Base-by-base conservation (phyloP, 169 alveolate genomes). In the Nephromyces sp. region DNA sequence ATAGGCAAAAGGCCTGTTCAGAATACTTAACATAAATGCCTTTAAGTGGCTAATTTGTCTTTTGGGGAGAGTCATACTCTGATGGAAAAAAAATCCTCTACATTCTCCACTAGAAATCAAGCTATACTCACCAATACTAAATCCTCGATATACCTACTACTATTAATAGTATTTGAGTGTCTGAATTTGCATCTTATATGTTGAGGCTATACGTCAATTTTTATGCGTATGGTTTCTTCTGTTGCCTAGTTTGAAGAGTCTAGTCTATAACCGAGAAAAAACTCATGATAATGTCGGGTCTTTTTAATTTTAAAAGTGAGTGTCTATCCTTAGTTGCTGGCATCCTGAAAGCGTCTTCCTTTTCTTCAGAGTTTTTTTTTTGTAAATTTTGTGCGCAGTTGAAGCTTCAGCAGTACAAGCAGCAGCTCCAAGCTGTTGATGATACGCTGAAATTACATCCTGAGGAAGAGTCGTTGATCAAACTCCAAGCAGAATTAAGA, bases 401-500 rank as follows among this genome's bases (percentile, higher is more conserved):
- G 65, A 75, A 68, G 81, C 81, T 66, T 24, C 66, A 66, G 57
- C 77, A 68, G 31, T 76, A 76, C 57, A 65, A 57, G 61, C 78
- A 76, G 68, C 82, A 76, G 77, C 68, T 76, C 66, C 70, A 69
- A 69, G 74, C 66, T 51, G 82, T 76, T 5, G 71, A 76, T 3
- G 82, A 68, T 52, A 77, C 82, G 0, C 72, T 76, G 68, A 68
- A 69, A 51, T 22, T 52, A 32, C 76, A 76, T 32, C 77, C 66
- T 6, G 82, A 76, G 8, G 74, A 72, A 5, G 77, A 66, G 21
- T 74, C 65, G 6, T 34, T 76, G 68, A 25, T 34, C 51, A 27
- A 72, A 31, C 68, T 76, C 52, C 70, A 62, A 67, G 66, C 69
- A 28, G 82, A 76, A 6, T 24, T 76, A 29, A 52, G 70, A 25